phyloP scores from a whole-genome alignment of 2,329 filamentous ascomycete genomes.

The Fusarium guadeloupense region DNA sequence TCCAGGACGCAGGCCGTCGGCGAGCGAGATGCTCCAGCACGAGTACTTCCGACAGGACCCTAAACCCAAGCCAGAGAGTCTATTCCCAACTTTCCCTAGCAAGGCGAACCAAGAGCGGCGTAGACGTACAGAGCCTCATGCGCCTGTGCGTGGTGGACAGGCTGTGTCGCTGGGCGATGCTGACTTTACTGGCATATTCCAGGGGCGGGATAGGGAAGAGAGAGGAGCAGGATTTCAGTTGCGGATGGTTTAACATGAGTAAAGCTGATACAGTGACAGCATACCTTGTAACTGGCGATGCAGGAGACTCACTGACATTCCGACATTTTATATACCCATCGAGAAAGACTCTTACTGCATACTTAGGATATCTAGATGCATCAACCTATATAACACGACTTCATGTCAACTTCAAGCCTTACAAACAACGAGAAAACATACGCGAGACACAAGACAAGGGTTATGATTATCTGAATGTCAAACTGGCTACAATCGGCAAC shows the following conservation, averaged over 20 bases:
- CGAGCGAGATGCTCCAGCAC: constrained; percentile 78
- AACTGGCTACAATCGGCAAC: constrained; percentile 2
- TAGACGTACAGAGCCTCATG: constrained; percentile 77
- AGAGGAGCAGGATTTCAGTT: constrained; percentile 72
- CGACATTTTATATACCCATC: not conserved
- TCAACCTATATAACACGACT: too few relatives aligned
- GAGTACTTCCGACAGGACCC: constrained; percentile 90
- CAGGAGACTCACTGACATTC: not conserved
- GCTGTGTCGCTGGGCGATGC: constrained; percentile 63
- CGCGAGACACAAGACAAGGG: not conserved
- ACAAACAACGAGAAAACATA: not conserved
- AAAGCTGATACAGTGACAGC: not conserved
- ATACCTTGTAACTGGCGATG: not conserved
- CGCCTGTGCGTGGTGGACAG: constrained; percentile 77
- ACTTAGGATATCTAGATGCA: too few relatives aligned
- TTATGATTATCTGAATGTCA: constrained; percentile 7
- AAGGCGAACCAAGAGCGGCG: constrained; percentile 92
- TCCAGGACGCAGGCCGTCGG: constrained; percentile 74
- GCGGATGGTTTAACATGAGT: constrained; percentile 60
- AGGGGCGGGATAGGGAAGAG: constrained; percentile 71
- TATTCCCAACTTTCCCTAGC: constrained; percentile 97
- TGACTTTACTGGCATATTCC: constrained; percentile 78
- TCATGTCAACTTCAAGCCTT: not conserved
- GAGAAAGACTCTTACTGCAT: too few relatives aligned
- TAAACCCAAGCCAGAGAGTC: constrained; percentile 84